Evolutionary conservation across 108 stramenopile species (phyloP).

Genomic region (Cyclotella choctawhatcheeana): DNA sequence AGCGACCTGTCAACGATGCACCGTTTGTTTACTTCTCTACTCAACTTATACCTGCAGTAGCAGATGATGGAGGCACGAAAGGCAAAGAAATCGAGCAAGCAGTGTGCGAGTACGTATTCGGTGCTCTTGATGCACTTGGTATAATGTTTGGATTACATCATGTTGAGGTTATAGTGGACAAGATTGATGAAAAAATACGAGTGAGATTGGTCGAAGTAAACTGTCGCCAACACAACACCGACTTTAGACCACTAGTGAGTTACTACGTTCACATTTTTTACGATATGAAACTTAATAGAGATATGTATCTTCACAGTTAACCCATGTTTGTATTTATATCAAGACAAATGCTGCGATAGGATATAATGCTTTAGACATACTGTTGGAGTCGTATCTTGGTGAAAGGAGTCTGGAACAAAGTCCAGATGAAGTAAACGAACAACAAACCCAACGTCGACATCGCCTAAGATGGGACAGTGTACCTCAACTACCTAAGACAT

Average conservation of each 20-base stretch:
- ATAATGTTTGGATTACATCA: constrained; percentile 80
- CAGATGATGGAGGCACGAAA: constrained; percentile 21
- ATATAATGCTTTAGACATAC: constrained; percentile 84
- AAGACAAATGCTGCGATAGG: constrained; percentile 79
- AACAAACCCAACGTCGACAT: constrained; percentile 27
- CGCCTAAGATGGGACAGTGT: constrained; percentile 65
- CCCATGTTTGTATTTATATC: no score
- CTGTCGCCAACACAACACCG: constrained; percentile 88
- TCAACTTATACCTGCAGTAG: constrained; percentile 58
- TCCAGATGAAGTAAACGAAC: constrained; percentile 33
- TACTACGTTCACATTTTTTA: no score
- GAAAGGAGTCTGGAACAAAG: constrained; percentile 3
- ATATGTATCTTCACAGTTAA: no score
- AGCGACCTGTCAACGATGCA: constrained; percentile 86
- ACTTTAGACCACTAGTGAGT: constrained; percentile 83
- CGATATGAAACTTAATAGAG: no score
- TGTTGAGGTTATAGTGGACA: constrained; percentile 75
- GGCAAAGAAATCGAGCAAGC: constrained; percentile 42
- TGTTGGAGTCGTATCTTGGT: constrained; percentile 73
- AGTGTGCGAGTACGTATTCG: constrained; percentile 63
- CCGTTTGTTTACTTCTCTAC: constrained; percentile 90
- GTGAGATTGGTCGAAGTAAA: constrained; percentile 85
- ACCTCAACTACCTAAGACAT: constrained; percentile 58
- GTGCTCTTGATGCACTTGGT: constrained; percentile 67
- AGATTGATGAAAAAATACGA: constrained; percentile 33